Base-by-base conservation (phyloP, 768 basidiomycete genomes). In the Lentinula guzmanii region DNA sequence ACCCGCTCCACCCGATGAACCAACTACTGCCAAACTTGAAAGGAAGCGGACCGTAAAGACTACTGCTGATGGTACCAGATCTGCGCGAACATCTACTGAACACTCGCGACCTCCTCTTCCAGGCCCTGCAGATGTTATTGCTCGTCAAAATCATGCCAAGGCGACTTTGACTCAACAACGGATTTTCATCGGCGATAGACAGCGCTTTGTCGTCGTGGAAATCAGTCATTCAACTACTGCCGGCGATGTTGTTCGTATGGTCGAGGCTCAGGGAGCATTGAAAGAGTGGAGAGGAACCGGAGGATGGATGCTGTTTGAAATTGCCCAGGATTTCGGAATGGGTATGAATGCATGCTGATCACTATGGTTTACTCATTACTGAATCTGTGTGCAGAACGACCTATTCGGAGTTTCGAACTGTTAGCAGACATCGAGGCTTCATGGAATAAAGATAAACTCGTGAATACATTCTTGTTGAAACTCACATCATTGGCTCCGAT, bases 241-340 rank as follows among this genome's bases (percentile, higher is more conserved):
- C 8, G 80, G 85, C 39, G 90, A 93, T 60, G 83, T 95, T 5
- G 72, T 96, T 58, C 75, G 80, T 11, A 75, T 83, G 68, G 78
- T 94, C 31, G 83, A 87, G 45, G 73, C 74, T 16, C 84, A 89
- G 68, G 91, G 90, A 10, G 81, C 84, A 60, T 72, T 96, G 48
- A 81, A 81, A 46, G 82, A 82, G 51, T 83, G 80, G 74, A 74
- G 73, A 2, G 83, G 82, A 1, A 77, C 72, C n/a, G 86, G 80
- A 4, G 86, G 84, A 5, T 97, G 93, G 91, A 93, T 95, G 82
- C 71, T 98, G 33, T 95, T 84, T 71, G 96, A 98, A 74, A 73
- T 95, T 33, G 91, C 91, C 37, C 89, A 92, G 64, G 91, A 95
- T 68, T 89, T 95, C 69, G 95, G 94, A 62, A 90, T 95, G 86